phyloP scores from a whole-genome alignment of 1,139 yeast genomes.

The Saccharomyces hybrid region DNA sequence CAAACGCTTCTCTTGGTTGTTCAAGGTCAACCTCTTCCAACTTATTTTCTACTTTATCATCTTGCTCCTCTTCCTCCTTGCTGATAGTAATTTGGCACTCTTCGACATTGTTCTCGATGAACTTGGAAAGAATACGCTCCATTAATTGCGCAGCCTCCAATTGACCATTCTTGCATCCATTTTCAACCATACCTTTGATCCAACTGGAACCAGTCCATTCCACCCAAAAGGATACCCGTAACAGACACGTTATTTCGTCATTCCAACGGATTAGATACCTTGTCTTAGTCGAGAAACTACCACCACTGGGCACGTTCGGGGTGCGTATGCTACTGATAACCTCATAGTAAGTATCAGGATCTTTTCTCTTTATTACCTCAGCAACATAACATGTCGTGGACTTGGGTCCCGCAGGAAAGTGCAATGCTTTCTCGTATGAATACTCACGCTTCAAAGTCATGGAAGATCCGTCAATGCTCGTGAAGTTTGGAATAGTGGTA shows the following conservation, averaged over 20 bases:
- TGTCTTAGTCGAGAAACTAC: conserved; percentile 68
- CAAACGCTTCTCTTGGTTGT: background rate
- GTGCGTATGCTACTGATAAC: conserved; percentile 67
- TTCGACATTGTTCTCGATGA: conserved; percentile 12
- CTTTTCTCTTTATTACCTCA: conserved; percentile 59
- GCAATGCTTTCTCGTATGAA: conserved; percentile 66
- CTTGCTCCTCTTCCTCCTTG: background rate
- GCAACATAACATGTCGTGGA: conserved; percentile 74
- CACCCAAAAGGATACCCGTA: conserved; percentile 57
- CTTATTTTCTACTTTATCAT: background rate
- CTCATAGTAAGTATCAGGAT: conserved; percentile 45
- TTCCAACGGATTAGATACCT: conserved; percentile 72
- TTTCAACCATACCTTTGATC: conserved; percentile 88
- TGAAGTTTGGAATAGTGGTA: conserved; percentile 42
- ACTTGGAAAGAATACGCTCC: conserved; percentile 13
- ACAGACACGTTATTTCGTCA: conserved; percentile 50
- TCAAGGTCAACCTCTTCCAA: background rate
- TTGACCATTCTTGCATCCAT: conserved; percentile 86
- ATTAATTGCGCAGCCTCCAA: conserved; percentile 44
- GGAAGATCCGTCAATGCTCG: conserved; percentile 26
- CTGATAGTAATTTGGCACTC: conserved; percentile 3
- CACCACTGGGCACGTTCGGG: conserved; percentile 95
- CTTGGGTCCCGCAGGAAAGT: conserved; percentile 84
- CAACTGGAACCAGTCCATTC: conserved; percentile 93
- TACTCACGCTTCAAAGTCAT: background rate